A percentile compares a stretch with the other conserved stretches of the same genome.
Conservation (phyloP, 306 rosid genomes). For the Argentina anserina region DNA sequence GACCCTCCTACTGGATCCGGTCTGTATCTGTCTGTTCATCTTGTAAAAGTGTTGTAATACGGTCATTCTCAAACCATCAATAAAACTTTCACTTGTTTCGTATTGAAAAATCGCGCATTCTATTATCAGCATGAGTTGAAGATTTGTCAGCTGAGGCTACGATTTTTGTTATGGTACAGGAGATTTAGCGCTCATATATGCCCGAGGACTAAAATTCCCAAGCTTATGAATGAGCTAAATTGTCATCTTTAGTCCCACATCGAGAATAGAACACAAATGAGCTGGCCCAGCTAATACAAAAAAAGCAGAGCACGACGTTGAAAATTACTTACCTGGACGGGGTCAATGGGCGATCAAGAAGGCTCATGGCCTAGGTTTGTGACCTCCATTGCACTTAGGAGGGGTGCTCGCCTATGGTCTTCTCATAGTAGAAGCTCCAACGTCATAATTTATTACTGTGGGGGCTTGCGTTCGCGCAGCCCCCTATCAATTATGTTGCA, state of each 20-base stretch:
- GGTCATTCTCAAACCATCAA: not conserved
- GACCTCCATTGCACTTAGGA: constrained; percentile 46
- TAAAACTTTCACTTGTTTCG: not conserved
- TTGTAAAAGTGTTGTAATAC: not conserved
- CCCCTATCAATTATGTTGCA: constrained; percentile 19
- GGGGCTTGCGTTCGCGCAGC: constrained; percentile 63
- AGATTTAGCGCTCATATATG: too few relatives aligned
- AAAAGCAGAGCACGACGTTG: accelerated
- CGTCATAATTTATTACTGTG: constrained; percentile 49
- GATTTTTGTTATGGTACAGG: too few relatives aligned
- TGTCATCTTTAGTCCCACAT: constrained; percentile 3
- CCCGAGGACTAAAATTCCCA: too few relatives aligned
- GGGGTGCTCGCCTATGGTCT: constrained; percentile 41
- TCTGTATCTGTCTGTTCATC: not conserved
- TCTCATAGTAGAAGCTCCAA: constrained; percentile 35
- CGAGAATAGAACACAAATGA: not conserved
- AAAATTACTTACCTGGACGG: constrained; percentile 43
- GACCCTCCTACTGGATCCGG: not conserved
- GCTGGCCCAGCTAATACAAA: not conserved
- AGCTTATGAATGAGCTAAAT: too few relatives aligned
- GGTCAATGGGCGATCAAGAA: constrained; percentile 27
- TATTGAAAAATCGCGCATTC: too few relatives aligned
- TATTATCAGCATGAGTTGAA: too few relatives aligned
- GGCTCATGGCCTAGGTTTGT: constrained; percentile 37
- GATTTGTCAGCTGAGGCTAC: too few relatives aligned